Evolutionary conservation across 108 stramenopile genomes (phyloP).

Genomic region (Fragilaria crotonensis): DNA sequence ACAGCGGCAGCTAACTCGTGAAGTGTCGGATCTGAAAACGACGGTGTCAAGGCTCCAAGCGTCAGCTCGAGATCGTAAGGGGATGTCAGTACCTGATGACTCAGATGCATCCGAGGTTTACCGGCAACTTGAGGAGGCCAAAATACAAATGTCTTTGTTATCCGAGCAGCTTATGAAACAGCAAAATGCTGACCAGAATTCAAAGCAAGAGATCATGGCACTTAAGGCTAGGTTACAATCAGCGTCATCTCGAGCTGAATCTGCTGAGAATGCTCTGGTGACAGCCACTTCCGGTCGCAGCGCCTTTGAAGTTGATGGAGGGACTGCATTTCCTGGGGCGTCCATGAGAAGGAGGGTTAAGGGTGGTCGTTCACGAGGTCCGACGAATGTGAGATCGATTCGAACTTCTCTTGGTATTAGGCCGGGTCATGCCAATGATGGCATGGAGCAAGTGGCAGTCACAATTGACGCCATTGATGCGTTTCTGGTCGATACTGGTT

Average conservation of each 20-base stretch:
- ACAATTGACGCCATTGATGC: slow-evolving; percentile 71
- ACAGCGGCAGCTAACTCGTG: slow-evolving; percentile 53
- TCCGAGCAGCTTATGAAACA: slow-evolving; percentile 66
- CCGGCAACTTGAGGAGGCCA: slow-evolving; percentile 18
- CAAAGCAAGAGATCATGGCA: slow-evolving; percentile 56
- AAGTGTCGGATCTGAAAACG: slow-evolving; percentile 54
- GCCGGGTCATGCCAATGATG: slow-evolving; percentile 36
- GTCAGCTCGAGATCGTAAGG: slow-evolving; percentile 10
- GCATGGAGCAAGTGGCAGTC: slow-evolving; percentile 46
- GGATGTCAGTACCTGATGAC: not conserved
- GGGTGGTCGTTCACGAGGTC: slow-evolving; percentile 16
- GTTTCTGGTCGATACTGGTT: slow-evolving; percentile 62
- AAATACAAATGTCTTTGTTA: slow-evolving; percentile 49
- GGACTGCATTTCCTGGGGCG: not conserved
- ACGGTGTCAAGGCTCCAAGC: slow-evolving; percentile 45
- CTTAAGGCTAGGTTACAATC: slow-evolving; percentile 65
- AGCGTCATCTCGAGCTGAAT: slow-evolving; percentile 42
- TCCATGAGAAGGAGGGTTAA: slow-evolving; percentile 24
- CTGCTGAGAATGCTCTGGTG: slow-evolving; percentile 43
- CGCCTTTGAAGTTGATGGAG: slow-evolving; percentile 28
- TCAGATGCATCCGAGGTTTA: not conserved
- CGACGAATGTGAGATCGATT: slow-evolving; percentile 43
- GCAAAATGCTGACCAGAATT: slow-evolving; percentile 44
- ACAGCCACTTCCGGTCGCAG: not conserved
- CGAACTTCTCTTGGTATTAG: slow-evolving; percentile 55